Evolutionary conservation across 164 flowering plant species (phyloP).

Genomic region (Chimonanthus praecox): DNA sequence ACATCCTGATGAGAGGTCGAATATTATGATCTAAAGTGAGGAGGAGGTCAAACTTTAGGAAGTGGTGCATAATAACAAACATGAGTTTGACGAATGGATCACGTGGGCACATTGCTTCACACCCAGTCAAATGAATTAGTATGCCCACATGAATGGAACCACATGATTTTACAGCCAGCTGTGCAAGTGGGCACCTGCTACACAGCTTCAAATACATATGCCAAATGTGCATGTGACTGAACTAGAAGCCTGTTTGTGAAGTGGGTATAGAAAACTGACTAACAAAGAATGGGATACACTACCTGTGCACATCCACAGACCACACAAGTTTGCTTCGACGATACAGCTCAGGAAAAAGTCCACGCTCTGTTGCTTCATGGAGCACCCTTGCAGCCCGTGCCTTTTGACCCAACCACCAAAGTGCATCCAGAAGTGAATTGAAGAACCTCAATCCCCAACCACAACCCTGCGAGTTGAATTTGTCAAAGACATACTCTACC

Average conservation of each 20-base stretch:
- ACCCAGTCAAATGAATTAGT: too few species aligned
- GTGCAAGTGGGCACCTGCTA: background rate
- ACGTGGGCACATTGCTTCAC: background rate
- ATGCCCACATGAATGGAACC: background rate
- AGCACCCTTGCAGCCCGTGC: slow-evolving; percentile 78
- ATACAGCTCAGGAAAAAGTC: slow-evolving; percentile 68
- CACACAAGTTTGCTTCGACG: slow-evolving; percentile 75
- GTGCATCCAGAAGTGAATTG: slow-evolving; percentile 80
- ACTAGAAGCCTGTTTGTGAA: background rate
- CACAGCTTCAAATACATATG: background rate
- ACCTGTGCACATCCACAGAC: slow-evolving; percentile 94
- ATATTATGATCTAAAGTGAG: slow-evolving; percentile 1
- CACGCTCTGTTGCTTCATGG: slow-evolving; percentile 69
- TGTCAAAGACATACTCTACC: slow-evolving; percentile 90
- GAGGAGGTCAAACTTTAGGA: background rate
- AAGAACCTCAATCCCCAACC: slow-evolving; percentile 79
- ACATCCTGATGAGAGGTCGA: slow-evolving; percentile 57
- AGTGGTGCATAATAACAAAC: too few species aligned
- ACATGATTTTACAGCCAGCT: background rate
- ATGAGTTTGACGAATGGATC: background rate
- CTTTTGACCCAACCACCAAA: slow-evolving; percentile 90
- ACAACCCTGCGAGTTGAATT: slow-evolving; percentile 74
- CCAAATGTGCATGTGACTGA: background rate
- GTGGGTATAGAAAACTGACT: background rate
- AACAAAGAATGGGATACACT: slow-evolving; percentile 1